Base-by-base conservation (phyloP, 805 yeast genomes). In the Hanseniaspora lachancei region DNA sequence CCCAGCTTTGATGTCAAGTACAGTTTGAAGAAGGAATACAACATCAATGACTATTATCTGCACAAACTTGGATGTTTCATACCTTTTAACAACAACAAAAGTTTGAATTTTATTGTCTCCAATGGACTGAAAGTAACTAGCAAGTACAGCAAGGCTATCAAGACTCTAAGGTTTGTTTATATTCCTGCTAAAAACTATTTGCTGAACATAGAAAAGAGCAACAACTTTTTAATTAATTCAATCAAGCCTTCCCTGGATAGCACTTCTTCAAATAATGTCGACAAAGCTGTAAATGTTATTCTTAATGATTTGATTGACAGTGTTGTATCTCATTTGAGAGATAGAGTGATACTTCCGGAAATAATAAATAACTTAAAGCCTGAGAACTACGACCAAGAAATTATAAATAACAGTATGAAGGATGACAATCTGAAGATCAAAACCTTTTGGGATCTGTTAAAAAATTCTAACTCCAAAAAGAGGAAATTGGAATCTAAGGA, bases 51-150 rank as follows among this genome's bases (percentile, higher is more conserved):
- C n/a, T 29, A 46, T 18, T 55, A 43, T 40, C 32, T 51, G 36
- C 55, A 56, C 16, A 40, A 44, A 24, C 29, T 50, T 3, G 96
- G 96, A 0, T 82, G 83, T 61, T 87, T 77, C 61, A 72, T 87
- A 40, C 81, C 86, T 1, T 88, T 88, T 67, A 80, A 80, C 61
- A 73, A 66, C 50, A 51, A 62, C 20, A 47, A 76, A 13, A 27
- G 50, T 27, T 21, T 53, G 23, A 53, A 53, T 32, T 53, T 53
- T 32, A 53, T 53, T 53, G 18, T 66, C 75, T 15, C 68, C 68
- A 38, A 86, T 82, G 58, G 83, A 86, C 34, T 76, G 77, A 58
- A 66, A 72, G 35, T 84, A 87, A 60, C 83, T 76, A 62, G 84
- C 80, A 66, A 86, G 84, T 66, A 41, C 86, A 86, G 0, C 66